A percentile compares a stretch with the other conserved stretches of the same genome.
Evolutionary conservation across 306 rosid genomes (phyloP).

Genomic region (Urtica urens): DNA sequence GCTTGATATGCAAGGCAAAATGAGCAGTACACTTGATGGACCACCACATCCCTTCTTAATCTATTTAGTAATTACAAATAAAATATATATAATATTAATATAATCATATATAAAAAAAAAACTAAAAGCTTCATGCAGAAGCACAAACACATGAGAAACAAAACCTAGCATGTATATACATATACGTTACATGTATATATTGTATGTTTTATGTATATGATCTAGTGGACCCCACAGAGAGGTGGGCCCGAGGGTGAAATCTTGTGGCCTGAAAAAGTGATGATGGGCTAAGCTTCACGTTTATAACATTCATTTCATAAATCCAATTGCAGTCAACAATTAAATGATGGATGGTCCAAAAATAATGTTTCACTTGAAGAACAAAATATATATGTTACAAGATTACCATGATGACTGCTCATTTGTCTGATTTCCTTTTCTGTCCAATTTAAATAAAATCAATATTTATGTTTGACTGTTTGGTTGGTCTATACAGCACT

Average conservation of each 20-base stretch:
- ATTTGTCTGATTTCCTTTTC: conserved; percentile 31
- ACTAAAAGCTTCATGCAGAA: conserved; percentile 36
- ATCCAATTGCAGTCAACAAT: conserved; percentile 36
- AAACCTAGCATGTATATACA: background rate
- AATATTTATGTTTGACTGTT: background rate
- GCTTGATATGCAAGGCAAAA: conserved; percentile 86
- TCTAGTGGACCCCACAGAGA: background rate
- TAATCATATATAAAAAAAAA: conserved; percentile 1
- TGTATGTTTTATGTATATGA: conserved; percentile 3
- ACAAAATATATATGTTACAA: conserved; percentile 22
- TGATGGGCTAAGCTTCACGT: conserved; percentile 85
- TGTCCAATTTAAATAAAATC: background rate
- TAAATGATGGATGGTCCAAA: conserved; percentile 49
- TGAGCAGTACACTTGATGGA: conserved; percentile 74
- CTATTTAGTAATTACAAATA: background rate
- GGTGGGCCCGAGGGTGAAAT: conserved; percentile 26
- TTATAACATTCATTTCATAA: conserved; percentile 39
- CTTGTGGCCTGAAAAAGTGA: conserved; percentile 40
- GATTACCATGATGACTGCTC: conserved; percentile 40
- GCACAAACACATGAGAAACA: conserved; percentile 19
- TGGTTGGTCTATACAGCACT: conserved; percentile 1
- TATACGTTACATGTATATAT: conserved; percentile 8
- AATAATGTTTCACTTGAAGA: conserved; percentile 28
- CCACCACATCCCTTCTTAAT: conserved; percentile 72
- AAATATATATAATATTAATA: background rate